Evolutionary conservation across 306 rosid species (phyloP), one percentile per base, ranked within the genome.

Genomic region (Pterocarpus santalinus): DNA sequence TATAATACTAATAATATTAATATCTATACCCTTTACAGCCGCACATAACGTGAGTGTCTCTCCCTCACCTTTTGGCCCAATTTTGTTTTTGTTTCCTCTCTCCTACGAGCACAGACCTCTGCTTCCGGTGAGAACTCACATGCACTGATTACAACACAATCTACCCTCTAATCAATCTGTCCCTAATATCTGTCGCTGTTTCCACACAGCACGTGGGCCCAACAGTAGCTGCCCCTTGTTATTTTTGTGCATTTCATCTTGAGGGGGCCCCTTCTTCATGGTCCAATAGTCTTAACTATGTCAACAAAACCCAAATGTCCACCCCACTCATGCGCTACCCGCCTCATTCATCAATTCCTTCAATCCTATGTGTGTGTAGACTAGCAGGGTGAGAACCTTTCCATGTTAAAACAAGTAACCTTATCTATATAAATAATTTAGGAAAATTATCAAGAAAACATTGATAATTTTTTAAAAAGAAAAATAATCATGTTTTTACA

Each of bases 141-240:
- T 62, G 72, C 80, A 80, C 81, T 65, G 79, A 80, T 75, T 78
- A 73, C 73, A 81, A 77, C 72, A 85, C 49, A 82, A 4, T 79
- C 74, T 35, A 52, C 35, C 75, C 67, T 76, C 61, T 65, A 67
- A 57, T 76, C 65, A 79, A 36, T 82, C 53, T 68, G 68, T 78
- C 84, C 38, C 80, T 51, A 65, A 53, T 72, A 57, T 69, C 1
- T 58, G 64, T 73, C 51, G n/a, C 66, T 79, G 47, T 82, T 67
- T 57, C 44, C 65, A 13, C 34, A 52, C 74, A 64, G 57, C 69
- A 43, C 32, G 61, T 79, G 87, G 83, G 87, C 13, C 88, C 91
- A 60, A 49, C 57, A 75, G 65, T 57, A 56, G 65, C 38, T 57
- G 7, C 69, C 64, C 32, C 53, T 38, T 73, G 39, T 60, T 62